phyloP scores from a whole-genome alignment of 139 green algal genomes.

The Chlorella sp. region DNA sequence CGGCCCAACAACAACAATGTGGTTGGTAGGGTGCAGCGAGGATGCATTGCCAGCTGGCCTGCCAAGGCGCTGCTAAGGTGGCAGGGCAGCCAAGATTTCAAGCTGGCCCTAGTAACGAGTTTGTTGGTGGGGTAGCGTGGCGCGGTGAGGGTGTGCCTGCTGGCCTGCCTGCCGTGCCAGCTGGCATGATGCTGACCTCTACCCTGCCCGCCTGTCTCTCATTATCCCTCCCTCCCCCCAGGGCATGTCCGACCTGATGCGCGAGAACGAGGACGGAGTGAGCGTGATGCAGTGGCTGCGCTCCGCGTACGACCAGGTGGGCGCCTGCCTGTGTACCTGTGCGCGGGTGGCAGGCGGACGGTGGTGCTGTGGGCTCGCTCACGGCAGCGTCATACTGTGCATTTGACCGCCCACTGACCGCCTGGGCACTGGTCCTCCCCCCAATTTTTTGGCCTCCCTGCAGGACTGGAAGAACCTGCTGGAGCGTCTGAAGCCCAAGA shows the following conservation, averaged over 20 bases:
- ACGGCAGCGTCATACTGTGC: not conserved
- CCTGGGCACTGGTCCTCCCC: not conserved
- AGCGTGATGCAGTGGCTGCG: slow-evolving; percentile 51
- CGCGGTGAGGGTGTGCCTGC: not conserved
- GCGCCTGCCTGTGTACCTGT: not conserved
- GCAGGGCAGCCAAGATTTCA: too few species aligned
- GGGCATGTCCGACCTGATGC: slow-evolving; percentile 46
- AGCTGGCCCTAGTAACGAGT: too few species aligned
- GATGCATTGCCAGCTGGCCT: too few species aligned
- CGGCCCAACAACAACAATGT: too few species aligned
- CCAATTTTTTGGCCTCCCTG: not conserved
- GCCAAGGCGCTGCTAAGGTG: too few species aligned
- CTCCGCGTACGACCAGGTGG: slow-evolving; percentile 24
- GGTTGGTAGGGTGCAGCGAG: too few species aligned
- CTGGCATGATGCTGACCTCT: not conserved
- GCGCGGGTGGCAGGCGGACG: not conserved
- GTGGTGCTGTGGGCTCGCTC: not conserved
- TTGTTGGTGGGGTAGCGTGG: too few species aligned
- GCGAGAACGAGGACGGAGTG: slow-evolving; percentile 53
- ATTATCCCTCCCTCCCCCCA: not conserved
- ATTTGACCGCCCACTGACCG: not conserved
- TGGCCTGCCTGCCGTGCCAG: not conserved
- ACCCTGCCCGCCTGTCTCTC: not conserved
- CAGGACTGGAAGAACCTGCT: slow-evolving; percentile 54
- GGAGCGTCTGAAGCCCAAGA: slow-evolving; percentile 43